These are phyloP conservation scores for Ogataea naganishii DNA, from an alignment of 805 yeast species.

Conservation along the genomic window DNA sequence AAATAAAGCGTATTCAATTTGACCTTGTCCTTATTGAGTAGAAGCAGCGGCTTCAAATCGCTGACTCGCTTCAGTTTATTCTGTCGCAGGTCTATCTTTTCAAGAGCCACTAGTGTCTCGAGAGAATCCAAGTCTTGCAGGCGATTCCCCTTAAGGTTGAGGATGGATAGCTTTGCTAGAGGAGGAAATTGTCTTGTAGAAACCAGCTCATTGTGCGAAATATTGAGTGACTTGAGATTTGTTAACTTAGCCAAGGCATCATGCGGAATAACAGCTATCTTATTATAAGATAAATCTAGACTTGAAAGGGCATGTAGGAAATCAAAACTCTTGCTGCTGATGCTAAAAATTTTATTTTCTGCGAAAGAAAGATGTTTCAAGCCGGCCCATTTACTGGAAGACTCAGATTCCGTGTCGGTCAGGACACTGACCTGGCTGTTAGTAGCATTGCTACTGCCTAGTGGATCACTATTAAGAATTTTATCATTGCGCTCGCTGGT, in stretches of 20 bases:
- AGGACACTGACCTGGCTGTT: too few relatives aligned
- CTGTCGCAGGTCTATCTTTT: conserved; percentile 45
- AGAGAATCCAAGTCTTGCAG: conserved; percentile 33
- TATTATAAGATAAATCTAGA: conserved; percentile 49
- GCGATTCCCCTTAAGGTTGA: conserved; percentile 44
- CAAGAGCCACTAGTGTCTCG: conserved; percentile 32
- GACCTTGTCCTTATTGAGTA: conserved; percentile 14
- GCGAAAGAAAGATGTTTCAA: conserved; percentile 31
- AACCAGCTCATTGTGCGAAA: conserved; percentile 38
- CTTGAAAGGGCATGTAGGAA: conserved; percentile 25
- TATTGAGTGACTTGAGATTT: conserved; percentile 41
- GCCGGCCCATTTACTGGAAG: conserved; percentile 23
- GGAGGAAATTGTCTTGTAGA: conserved; percentile 25
- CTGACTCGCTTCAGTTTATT: conserved; percentile 31
- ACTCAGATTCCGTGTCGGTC: not conserved
- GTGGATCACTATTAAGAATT: too few relatives aligned
- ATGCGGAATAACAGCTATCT: conserved; percentile 40
- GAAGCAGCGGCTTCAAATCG: conserved; percentile 32
- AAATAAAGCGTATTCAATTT: conserved; percentile 18
- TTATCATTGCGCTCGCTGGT: conserved; percentile 1
- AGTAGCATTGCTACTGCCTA: too few relatives aligned
- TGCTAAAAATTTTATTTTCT: conserved; percentile 27
- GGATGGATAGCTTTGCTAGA: conserved; percentile 33
- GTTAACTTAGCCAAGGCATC: conserved; percentile 38
- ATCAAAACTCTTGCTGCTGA: conserved; percentile 22